Conservation (phyloP, 129 eudicot species). For the Arctium lappa region DNA sequence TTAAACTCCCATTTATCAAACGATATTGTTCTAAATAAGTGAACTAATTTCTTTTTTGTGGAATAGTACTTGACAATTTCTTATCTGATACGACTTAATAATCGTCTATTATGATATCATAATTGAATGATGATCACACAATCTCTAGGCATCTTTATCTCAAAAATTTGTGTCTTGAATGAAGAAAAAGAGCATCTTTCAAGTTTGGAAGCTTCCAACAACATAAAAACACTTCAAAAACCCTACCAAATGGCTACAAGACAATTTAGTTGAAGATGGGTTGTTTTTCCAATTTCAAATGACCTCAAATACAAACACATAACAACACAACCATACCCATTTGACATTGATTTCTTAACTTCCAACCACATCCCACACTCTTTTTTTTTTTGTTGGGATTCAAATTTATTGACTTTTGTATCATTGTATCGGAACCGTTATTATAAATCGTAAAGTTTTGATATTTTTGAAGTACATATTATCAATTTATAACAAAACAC, state of each 20-base stretch:
- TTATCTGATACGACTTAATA: background rate
- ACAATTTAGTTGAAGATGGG: constrained; percentile 28
- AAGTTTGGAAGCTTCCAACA: constrained; percentile 34
- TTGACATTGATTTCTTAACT: constrained; percentile 34
- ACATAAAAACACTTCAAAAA: constrained; percentile 25
- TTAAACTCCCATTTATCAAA: background rate
- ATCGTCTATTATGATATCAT: background rate
- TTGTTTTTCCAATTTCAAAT: constrained; percentile 31
- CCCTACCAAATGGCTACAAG: constrained; percentile 38
- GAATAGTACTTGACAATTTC: background rate
- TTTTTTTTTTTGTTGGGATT: background rate
- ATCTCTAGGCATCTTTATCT: constrained; percentile 32
- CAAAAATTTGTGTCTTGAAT: constrained; percentile 16
- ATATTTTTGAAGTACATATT: background rate
- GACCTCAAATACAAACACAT: constrained; percentile 29
- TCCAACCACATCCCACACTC: constrained; percentile 17
- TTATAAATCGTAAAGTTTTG: background rate
- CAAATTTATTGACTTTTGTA: constrained; percentile 2
- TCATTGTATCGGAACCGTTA: background rate
- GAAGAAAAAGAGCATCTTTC: constrained; percentile 24
- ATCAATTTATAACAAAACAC: background rate
- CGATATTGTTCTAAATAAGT: background rate
- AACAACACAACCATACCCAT: constrained; percentile 31
- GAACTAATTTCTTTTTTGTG: background rate
- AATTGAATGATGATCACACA: constrained; percentile 12